Evolutionary conservation across 2,329 filamentous ascomycete genomes (phyloP), one percentile per base, ranked within the genome.

Genomic region (Geosmithia flava): DNA sequence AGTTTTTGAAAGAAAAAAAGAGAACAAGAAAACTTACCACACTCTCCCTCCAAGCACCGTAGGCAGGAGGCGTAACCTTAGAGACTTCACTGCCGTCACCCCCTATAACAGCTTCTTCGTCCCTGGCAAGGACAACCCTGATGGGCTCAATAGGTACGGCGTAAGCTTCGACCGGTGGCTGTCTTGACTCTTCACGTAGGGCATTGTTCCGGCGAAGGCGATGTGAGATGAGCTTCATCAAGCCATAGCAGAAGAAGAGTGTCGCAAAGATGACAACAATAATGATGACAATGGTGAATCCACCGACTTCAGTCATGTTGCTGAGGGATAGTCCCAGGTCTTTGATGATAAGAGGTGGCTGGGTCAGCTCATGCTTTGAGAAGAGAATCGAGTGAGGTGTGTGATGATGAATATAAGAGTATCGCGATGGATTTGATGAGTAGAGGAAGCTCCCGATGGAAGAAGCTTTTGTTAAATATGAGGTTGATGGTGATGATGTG

Each of bases 21-120:
- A n/a, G n/a, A n/a, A n/a, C n/a, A n/a, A n/a, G n/a, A n/a, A n/a
- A 45, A 80, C 82, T 63, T 74, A 87, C 83, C 64, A 93, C 86
- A 58, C 84, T 91, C 62, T 83, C 81, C 47, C 87, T 74, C 86
- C 87, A 94, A 1, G 88, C 68, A 0, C 89, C 89, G 59, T 95
- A 95, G 2, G 87, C 87, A 0, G 90, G 89, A 3, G 90, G 89
- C 8, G 81, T 78, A 19, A 73, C 54, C 55, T 81, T 80, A 42
- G 68, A 66, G 0, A 74, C 67, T 50, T 79, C 74, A 27, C 23
- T 27, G 46, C 70, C 75, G 49, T 77, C 72, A 47, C 72, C 62
- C 3, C 74, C 76, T 2, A 37, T 16, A 3, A 68, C 74, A 17
- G 78, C 75, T 57, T 89, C 86, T 57, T 90, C 85, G 58, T 93